Conservation (phyloP, 2,329 filamentous ascomycete genomes). For the Beauveria australis region DNA sequence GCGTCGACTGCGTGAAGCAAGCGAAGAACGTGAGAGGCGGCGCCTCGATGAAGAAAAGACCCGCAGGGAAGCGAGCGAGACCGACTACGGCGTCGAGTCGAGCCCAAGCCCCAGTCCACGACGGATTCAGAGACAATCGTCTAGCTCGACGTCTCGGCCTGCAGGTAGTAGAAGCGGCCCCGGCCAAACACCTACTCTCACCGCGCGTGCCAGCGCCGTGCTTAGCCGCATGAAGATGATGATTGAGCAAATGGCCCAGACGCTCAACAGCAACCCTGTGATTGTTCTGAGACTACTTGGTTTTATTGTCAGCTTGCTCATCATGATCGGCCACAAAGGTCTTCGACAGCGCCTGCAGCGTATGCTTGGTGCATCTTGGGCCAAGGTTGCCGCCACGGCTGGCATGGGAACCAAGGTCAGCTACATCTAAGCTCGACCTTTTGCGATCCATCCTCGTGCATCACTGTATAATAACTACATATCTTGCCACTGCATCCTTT, state of each 20-base stretch:
- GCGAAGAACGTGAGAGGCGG: constrained; percentile 46
- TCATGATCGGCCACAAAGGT: constrained; percentile 67
- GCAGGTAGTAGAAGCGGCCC: constrained; percentile 20
- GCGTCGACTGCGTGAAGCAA: constrained; percentile 45
- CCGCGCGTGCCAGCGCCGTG: constrained; percentile 42
- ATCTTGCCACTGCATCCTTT: constrained; percentile 12
- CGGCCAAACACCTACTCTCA: constrained; percentile 28
- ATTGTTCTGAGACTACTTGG: constrained; percentile 57
- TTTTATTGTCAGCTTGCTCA: constrained; percentile 69
- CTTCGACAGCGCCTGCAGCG: constrained; percentile 66
- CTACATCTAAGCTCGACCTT: constrained; percentile 61
- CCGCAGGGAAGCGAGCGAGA: constrained; percentile 46
- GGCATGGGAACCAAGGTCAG: constrained; percentile 97
- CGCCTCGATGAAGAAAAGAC: constrained; percentile 46
- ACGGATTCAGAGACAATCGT: not conserved
- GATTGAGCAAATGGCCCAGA: constrained; percentile 41
- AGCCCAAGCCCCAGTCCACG: constrained; percentile 22
- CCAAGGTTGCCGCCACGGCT: constrained; percentile 73
- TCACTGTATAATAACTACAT: constrained; percentile 16
- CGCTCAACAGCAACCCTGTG: constrained; percentile 49
- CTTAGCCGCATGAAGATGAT: constrained; percentile 43
- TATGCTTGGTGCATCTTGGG: constrained; percentile 63
- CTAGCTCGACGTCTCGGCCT: constrained; percentile 17
- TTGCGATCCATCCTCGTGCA: constrained; percentile 6
- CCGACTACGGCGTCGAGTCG: constrained; percentile 62